A percentile compares a stretch with the other conserved stretches of the same genome.
phyloP scores from a whole-genome alignment of 148 eudicot genomes.

The Vaccinium macrocarpon region DNA sequence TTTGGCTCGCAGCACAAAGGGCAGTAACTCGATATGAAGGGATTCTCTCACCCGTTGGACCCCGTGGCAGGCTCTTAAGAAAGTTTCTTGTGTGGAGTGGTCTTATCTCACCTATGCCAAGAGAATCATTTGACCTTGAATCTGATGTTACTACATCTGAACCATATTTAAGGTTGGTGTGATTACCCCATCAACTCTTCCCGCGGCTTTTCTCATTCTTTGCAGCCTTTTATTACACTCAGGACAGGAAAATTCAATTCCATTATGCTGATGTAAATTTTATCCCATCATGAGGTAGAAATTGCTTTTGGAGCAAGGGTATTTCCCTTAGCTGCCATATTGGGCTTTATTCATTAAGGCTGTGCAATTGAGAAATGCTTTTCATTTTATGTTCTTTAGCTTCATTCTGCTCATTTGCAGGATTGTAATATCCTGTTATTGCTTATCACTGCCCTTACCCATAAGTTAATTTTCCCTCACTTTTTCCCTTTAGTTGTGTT shows the following conservation, averaged over 20 bases:
- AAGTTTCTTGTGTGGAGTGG: conserved; percentile 70
- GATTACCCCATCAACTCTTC: not conserved
- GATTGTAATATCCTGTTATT: not conserved
- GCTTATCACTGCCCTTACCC: not conserved
- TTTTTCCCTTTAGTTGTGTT: not conserved
- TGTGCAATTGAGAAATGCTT: not conserved
- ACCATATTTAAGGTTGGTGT: conserved; percentile 59
- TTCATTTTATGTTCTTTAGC: conserved; percentile 1
- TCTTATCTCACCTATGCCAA: conserved; percentile 52
- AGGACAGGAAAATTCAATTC: not conserved
- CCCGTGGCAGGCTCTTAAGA: conserved; percentile 75
- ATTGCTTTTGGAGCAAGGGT: not conserved
- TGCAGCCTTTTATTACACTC: not conserved
- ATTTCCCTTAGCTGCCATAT: not conserved
- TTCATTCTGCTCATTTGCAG: conserved; percentile 1
- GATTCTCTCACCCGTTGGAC: conserved; percentile 76
- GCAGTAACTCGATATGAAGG: conserved; percentile 96
- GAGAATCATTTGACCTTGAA: conserved; percentile 43
- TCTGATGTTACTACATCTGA: conserved; percentile 46
- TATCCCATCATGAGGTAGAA: not conserved
- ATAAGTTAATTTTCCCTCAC: not conserved
- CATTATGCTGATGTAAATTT: not conserved
- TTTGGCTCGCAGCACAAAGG: conserved; percentile 86
- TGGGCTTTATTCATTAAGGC: not conserved
- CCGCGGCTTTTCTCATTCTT: not conserved